Base-by-base conservation (phyloP, 2,329 filamentous ascomycete genomes). In the Sclerotinia subarctica region DNA sequence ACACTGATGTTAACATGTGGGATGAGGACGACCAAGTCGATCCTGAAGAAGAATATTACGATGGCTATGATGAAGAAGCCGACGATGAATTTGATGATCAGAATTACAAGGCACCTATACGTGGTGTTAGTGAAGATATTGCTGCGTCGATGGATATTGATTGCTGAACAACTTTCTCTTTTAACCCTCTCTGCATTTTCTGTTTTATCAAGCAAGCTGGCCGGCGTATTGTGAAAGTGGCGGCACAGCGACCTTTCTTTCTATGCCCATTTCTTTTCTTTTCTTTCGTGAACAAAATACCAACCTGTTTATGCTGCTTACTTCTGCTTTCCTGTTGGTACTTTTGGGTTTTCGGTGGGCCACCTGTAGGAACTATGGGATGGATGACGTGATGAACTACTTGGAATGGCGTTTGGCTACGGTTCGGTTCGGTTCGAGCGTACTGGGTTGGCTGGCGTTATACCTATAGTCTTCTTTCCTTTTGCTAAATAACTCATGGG, bases 131-230 rank as follows among this genome's bases (percentile, higher is more conserved):
- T 72, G 87, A 89, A 77, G 87, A 90, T 70, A 82, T 89, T 58
- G 86, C 85, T 42, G 82, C 82, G 5, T 81, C 82, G 26, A 89
- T 90, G 86, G 87, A 89, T 74, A 84, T 89, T 72, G 87, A 82
- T 60, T 71, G 70, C 62, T 74, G 49, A 71, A 47, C 32, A 63
- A 38, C 38, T 65, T 60, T 53, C 38, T 42, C 42, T 66, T 56
- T 68, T 60, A 53, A 44, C 7, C 8, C 58, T 38, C 7, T 51
- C 38, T 32, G 29, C 53, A 54, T 38, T 53, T 42, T 29, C 26
- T 54, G 47, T 54, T 64, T 46, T 38, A 26, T 42, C 29, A 35
- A 47, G 32, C 47, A 24, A 5, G 13, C 5, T 66, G 64, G 49
- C 53, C 52, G 68, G 70, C 56, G 52, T 70, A 58, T 4, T 32